Evolutionary conservation across 1,284 basidiomycete genomes (phyloP).

Genomic region (Cystobasidium pallidum): DNA sequence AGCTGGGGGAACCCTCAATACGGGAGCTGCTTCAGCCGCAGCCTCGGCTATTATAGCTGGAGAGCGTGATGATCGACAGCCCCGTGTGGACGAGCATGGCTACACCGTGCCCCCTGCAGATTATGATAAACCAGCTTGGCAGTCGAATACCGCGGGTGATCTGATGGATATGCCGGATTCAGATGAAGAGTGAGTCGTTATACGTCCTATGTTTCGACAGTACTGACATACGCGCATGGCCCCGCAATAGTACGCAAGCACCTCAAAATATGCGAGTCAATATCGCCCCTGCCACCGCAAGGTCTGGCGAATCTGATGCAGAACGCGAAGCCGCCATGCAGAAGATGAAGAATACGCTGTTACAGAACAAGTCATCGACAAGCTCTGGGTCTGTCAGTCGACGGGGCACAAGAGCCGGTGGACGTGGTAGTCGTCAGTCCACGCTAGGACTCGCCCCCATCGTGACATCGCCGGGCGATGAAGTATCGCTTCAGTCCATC

Average conservation of each 20-base stretch:
- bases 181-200: conserved; percentile 33
- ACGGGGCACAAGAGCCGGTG: conserved; percentile 30
- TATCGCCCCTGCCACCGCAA: conserved; percentile 48
- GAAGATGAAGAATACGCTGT: conserved; percentile 71
- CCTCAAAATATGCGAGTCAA: conserved; percentile 68
- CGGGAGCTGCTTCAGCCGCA: conserved; percentile 8
- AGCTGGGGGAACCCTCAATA: not conserved
- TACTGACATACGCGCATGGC: conserved; percentile 1
- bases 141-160: conserved; percentile 55
- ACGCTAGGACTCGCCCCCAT: conserved; percentile 27
- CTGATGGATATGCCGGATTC: conserved; percentile 52
- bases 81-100: conserved; percentile 60
- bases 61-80: conserved; percentile 7
- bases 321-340: conserved; percentile 64
- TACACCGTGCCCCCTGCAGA: conserved; percentile 62
- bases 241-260: conserved; percentile 12
- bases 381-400: conserved; percentile 11
- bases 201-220: not conserved
- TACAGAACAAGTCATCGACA: conserved; percentile 3
- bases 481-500: conserved; percentile 21
- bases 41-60: conserved; percentile 6
- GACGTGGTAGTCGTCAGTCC: conserved; percentile 31
- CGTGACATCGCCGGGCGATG: conserved; percentile 7
- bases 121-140: conserved; percentile 56
- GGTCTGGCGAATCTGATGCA: conserved; percentile 60